Conservation (phyloP, 257 asterid species). For the Salvia hispanica region DNA sequence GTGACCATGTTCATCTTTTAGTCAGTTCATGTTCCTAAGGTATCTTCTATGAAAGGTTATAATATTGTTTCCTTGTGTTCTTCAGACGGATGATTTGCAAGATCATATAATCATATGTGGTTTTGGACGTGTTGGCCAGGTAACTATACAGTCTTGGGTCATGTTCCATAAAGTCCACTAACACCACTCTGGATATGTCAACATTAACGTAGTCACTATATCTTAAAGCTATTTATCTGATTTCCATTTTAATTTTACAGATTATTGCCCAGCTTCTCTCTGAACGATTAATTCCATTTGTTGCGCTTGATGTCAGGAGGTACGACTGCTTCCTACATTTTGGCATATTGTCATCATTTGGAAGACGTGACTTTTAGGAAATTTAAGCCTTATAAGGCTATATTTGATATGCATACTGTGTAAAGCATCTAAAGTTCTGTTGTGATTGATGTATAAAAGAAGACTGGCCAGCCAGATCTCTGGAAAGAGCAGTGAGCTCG, state of each 20-base stretch:
- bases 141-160: constrained; percentile 28
- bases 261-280: constrained; percentile 99
- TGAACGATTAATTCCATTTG: constrained; percentile 96
- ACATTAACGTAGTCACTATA: constrained; percentile 19
- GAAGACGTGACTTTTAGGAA: constrained; percentile 16
- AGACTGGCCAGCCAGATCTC: background rate
- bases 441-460: constrained; percentile 10
- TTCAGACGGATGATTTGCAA: constrained; percentile 98
- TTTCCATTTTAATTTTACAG: constrained; percentile 47
- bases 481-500: constrained; percentile 20
- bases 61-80: constrained; percentile 32
- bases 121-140: constrained; percentile 99
- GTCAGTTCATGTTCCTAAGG: constrained; percentile 32
- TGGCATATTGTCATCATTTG: constrained; percentile 7
- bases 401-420: constrained; percentile 12
- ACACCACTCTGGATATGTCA: constrained; percentile 1
- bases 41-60: constrained; percentile 19
- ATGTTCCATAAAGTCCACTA: constrained; percentile 13
- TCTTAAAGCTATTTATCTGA: constrained; percentile 5
- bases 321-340: constrained; percentile 32
- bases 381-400: background rate
- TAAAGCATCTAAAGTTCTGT: constrained; percentile 13
- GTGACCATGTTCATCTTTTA: constrained; percentile 19
- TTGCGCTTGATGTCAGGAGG: constrained; percentile 99
- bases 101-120: constrained; percentile 97